phyloP scores from a whole-genome alignment of 2,329 filamentous ascomycete genomes.

The Clarireedia paspali region DNA sequence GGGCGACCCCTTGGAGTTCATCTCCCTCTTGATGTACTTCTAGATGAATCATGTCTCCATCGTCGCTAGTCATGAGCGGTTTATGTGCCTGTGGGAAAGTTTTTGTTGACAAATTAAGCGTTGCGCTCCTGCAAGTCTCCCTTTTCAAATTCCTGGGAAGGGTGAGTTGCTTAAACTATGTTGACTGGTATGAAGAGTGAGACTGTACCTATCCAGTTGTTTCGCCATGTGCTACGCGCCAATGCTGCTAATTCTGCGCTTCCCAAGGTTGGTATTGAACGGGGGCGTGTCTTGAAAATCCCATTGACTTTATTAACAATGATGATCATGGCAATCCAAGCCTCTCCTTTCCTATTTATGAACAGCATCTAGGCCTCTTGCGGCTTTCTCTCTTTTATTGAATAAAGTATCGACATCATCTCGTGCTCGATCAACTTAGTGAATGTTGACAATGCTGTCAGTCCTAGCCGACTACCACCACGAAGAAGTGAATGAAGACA shows the following conservation, averaged over 20 bases:
- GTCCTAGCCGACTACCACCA: too few species aligned
- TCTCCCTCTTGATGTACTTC: conserved; percentile 1
- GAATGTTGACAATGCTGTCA: too few species aligned
- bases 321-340: too few species aligned
- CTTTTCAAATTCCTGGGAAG: conserved; percentile 6
- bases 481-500: too few species aligned
- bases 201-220: not conserved
- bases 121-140: conserved; percentile 5
- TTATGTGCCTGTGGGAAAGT: not conserved
- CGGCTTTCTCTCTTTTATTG: too few species aligned
- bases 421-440: too few species aligned
- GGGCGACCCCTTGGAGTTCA: not conserved
- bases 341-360: too few species aligned
- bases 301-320: too few species aligned
- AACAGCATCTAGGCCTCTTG: too few species aligned
- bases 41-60: conserved; percentile 4
- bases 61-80: conserved; percentile 1
- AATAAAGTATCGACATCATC: too few species aligned
- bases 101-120: conserved; percentile 8
- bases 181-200: conserved; percentile 1
- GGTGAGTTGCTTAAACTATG: conserved; percentile 3
- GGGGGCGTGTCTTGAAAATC: too few species aligned
- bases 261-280: not conserved
- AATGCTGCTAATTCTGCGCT: not conserved
- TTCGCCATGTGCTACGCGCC: not conserved